A percentile compares a stretch with the other conserved stretches of the same genome.
Conservation (phyloP, 305 asterid genomes). For the Ilex paraguariensis region DNA sequence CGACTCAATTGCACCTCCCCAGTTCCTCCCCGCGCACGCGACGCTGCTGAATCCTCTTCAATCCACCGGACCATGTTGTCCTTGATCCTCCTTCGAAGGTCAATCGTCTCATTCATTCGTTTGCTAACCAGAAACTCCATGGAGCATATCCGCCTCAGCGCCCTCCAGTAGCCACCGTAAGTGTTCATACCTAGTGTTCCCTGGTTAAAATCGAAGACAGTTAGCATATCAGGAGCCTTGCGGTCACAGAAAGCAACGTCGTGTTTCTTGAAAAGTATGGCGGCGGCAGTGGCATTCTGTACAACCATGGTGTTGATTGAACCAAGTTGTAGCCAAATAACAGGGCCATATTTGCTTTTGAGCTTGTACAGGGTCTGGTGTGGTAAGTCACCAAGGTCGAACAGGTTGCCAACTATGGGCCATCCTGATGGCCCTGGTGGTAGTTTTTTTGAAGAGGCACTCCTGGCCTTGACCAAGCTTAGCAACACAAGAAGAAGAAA, state of each 20-base stretch:
- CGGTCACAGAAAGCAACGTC: slow-evolving; percentile 14
- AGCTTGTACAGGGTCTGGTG: slow-evolving; percentile 6
- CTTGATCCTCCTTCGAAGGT: not conserved
- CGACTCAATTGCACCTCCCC: slow-evolving; percentile 11
- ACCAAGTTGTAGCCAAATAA: slow-evolving; percentile 13
- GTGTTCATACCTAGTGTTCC: slow-evolving; percentile 19
- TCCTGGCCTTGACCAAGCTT: not conserved
- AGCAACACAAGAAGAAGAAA: not conserved
- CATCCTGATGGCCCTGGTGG: slow-evolving; percentile 20
- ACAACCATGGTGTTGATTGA: slow-evolving; percentile 10
- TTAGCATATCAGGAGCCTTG: slow-evolving; percentile 12
- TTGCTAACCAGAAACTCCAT: slow-evolving; percentile 9
- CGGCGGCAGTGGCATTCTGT: slow-evolving; percentile 7
- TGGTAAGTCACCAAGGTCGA: slow-evolving; percentile 14
- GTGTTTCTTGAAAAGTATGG: slow-evolving; percentile 18
- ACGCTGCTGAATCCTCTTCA: slow-evolving; percentile 1
- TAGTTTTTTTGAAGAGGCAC: not conserved
- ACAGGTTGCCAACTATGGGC: slow-evolving; percentile 19
- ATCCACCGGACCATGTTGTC: slow-evolving; percentile 13
- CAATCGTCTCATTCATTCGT: slow-evolving; percentile 10
- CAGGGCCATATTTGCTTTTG: slow-evolving; percentile 7
- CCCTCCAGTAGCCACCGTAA: no score
- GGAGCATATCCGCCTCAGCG: slow-evolving; percentile 12
- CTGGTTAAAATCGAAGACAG: slow-evolving; percentile 21
- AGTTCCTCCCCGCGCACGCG: not conserved